These are phyloP conservation scores for Clavispora vitiphila DNA, from an alignment of 805 yeast species.

Conservation along the genomic window DNA sequence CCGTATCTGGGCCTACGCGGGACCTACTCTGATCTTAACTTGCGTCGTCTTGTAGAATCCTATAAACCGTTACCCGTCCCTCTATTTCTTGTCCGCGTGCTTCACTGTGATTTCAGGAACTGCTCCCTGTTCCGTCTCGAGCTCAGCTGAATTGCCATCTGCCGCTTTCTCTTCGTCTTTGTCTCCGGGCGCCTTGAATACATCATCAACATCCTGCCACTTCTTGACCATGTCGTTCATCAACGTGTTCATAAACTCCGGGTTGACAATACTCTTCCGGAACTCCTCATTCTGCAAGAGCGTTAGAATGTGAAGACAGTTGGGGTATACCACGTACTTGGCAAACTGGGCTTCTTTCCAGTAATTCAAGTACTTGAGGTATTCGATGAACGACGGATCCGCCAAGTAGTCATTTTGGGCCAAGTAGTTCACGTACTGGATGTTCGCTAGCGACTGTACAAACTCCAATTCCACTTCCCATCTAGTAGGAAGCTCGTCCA, in stretches of 20 bases:
- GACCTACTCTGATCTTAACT: too few relatives aligned
- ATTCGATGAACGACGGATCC: constrained; percentile 66
- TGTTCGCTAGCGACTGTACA: constrained; percentile 86
- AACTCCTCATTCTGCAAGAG: constrained; percentile 51
- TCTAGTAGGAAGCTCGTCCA: constrained; percentile 54
- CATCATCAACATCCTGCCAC: constrained; percentile 47
- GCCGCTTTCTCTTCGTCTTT: background rate
- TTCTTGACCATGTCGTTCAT: constrained; percentile 75
- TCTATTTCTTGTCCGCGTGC: background rate
- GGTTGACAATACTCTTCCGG: constrained; percentile 49
- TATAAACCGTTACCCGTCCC: background rate
- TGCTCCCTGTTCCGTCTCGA: background rate
- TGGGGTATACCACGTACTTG: constrained; percentile 74
- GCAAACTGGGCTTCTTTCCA: constrained; percentile 76
- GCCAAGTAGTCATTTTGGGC: constrained; percentile 80
- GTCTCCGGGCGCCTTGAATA: background rate
- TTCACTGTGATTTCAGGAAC: background rate
- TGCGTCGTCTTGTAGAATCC: background rate
- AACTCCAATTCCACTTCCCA: constrained; percentile 93
- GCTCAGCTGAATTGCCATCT: background rate
- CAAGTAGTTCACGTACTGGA: constrained; percentile 78
- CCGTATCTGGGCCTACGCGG: too few relatives aligned
- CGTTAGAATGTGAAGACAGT: constrained; percentile 76
- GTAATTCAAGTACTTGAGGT: constrained; percentile 76
- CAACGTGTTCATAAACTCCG: constrained; percentile 51